Base-by-base conservation (phyloP, 1,139 yeast genomes). In the Zhuliangozyma blackwelliae region DNA sequence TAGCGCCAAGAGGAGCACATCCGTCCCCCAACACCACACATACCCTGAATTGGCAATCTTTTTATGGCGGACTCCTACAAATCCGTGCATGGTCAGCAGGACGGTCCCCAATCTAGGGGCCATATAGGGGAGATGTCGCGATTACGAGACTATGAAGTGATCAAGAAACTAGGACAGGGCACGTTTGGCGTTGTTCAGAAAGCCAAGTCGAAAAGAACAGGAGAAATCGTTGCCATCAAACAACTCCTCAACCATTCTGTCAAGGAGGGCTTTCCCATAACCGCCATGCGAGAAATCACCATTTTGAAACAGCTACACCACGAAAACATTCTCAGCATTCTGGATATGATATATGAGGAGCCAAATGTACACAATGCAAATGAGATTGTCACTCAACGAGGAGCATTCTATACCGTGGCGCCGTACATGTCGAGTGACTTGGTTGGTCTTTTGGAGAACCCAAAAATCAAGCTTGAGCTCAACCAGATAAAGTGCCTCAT, bases 401-500 rank as follows among this genome's bases (percentile, higher is more conserved):
- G 79, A 1, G 61, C 69, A 31, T 87, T 89, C 50, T 90, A 82
- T 59, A 89, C 95, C 63, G 96, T 92, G 5, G 77, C 92, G 30
- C 96, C 97, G 0, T 94, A 90, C 53, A 89, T 92, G 92, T 81
- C 89, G 12, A 85, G 89, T 23, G 99, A 94, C 63, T 69, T 94
- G 46, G 89, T 95, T 5, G 98, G 98, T 3, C 64, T 94, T n/a
- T 65, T 94, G 39, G 92, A 85, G 51, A 92, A 90, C 55, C 92
- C 95, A 1, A 64, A 75, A n/a, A 77, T 90, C 3, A 49, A 61
- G 9, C 62, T 92, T 26, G 58, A 72, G 10, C 66, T 82, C 31
- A 61, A 82, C 1, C 90, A 87, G 45, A 85, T 88, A 45, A 94
- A 94, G 58, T 84, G 95, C 55, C 75, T 92, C 44, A 76, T 89